A percentile compares a stretch with the other conserved stretches of the same genome.
Conservation (phyloP, 495 filamentous ascomycete genomes). For the Extremus antarcticus region DNA sequence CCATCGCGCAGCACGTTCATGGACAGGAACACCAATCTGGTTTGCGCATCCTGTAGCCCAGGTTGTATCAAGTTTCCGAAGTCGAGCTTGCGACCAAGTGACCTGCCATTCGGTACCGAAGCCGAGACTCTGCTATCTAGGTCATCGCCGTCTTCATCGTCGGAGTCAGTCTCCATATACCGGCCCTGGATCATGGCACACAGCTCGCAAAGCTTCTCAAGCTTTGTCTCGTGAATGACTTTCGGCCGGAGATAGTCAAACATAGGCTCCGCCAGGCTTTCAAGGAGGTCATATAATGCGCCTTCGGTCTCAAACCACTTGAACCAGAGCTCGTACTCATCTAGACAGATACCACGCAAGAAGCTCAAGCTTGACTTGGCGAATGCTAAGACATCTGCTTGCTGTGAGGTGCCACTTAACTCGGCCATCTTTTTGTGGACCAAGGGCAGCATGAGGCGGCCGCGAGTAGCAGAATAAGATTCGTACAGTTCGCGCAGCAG, state of each 20-base stretch:
- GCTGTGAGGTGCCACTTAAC: constrained; percentile 52
- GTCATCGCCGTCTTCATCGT: constrained; percentile 31
- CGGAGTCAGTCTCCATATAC: constrained; percentile 64
- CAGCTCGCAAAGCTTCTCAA: constrained; percentile 69
- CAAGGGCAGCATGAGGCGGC: constrained; percentile 43
- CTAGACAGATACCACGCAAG: constrained; percentile 56
- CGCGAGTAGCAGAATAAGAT: constrained; percentile 48
- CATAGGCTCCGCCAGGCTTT: constrained; percentile 63
- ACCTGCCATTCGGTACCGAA: constrained; percentile 29
- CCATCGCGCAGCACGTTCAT: constrained; percentile 55
- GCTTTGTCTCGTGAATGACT: constrained; percentile 59
- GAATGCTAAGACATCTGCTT: constrained; percentile 59
- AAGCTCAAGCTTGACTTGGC: constrained; percentile 60
- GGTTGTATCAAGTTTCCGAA: constrained; percentile 57
- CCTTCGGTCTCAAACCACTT: constrained; percentile 65
- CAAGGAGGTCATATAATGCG: constrained; percentile 60
- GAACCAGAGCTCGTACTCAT: constrained; percentile 64
- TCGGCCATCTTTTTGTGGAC: constrained; percentile 52
- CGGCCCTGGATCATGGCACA: constrained; percentile 73
- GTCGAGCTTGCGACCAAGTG: constrained; percentile 43
- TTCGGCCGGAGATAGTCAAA: constrained; percentile 60
- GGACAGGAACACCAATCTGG: constrained; percentile 60
- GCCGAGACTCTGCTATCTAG: constrained; percentile 25
- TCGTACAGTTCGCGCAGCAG: constrained; percentile 57
- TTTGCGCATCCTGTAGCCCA: constrained; percentile 63